Conservation (phyloP, 805 yeast species). For the Clavispora carvajalis region DNA sequence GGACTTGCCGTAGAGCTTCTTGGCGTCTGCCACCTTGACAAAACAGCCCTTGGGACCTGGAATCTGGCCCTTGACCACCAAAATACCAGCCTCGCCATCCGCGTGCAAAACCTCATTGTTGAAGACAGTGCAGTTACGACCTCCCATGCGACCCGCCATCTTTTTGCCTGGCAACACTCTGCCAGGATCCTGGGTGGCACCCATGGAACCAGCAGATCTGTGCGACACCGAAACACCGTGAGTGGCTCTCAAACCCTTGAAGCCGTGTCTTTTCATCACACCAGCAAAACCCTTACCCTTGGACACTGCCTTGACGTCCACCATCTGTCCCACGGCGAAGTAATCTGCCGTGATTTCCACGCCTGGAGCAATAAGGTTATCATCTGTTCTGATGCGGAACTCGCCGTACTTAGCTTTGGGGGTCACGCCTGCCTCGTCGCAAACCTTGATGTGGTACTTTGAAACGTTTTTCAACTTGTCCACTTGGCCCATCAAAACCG, state of each 20-base stretch:
- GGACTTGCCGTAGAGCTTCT: slow-evolving; percentile 44
- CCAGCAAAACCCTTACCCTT: slow-evolving; percentile 98
- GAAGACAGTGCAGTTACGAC: slow-evolving; percentile 62
- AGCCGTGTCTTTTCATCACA: slow-evolving; percentile 94
- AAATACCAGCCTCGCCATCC: slow-evolving; percentile 74
- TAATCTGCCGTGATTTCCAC: slow-evolving; percentile 77
- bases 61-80: slow-evolving; percentile 82
- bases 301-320: slow-evolving; percentile 72
- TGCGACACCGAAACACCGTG: slow-evolving; percentile 95
- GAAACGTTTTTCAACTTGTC: slow-evolving; percentile 55
- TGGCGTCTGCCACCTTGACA: slow-evolving; percentile 76
- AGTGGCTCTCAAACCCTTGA: slow-evolving; percentile 82
- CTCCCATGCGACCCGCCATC: slow-evolving; percentile 98
- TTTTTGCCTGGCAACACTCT: slow-evolving; percentile 94
- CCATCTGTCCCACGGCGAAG: slow-evolving; percentile 75
- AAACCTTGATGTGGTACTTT: slow-evolving; percentile 66
- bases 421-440: slow-evolving; percentile 70
- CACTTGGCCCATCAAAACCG: slow-evolving; percentile 86
- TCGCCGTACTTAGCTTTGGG: slow-evolving; percentile 76
- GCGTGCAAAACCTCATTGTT: slow-evolving; percentile 74
- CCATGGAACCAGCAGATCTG: slow-evolving; percentile 95
- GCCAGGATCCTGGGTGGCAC: slow-evolving; percentile 94
- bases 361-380: slow-evolving; percentile 70
- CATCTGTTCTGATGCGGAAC: slow-evolving; percentile 66
- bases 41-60: slow-evolving; percentile 81